phyloP scores from a whole-genome alignment of 1,284 basidiomycete genomes.

The Stygiomarasmius scandens region DNA sequence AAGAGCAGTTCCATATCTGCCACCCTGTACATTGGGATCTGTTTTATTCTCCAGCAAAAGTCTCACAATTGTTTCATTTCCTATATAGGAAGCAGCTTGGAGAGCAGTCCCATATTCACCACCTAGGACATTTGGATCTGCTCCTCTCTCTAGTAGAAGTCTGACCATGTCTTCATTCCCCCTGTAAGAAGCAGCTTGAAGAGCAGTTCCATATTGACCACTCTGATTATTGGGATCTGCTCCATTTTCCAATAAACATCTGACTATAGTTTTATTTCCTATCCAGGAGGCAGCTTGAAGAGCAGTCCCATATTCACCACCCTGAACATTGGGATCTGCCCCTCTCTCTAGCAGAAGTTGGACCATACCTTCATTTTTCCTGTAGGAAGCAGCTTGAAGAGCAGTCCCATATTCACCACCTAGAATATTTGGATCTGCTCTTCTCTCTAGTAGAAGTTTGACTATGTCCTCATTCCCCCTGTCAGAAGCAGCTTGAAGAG shows the following conservation, averaged over 20 bases:
- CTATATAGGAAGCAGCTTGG: neutral
- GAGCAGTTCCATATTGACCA: neutral
- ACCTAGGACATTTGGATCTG: neutral
- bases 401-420: slow-evolving; percentile 1
- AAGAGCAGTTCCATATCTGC: neutral
- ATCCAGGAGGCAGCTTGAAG: neutral
- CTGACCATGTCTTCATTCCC: neutral
- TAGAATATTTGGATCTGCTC: neutral
- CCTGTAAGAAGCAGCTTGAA: neutral
- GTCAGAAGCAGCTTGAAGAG: too few relatives aligned
- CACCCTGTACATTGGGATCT: neutral
- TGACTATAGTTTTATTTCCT: neutral
- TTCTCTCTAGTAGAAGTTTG: neutral
- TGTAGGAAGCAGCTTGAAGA: neutral
- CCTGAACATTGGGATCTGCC: neutral
- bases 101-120: neutral
- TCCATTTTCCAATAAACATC: neutral
- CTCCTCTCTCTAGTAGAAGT: neutral
- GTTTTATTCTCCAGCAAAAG: neutral
- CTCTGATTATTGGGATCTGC: neutral
- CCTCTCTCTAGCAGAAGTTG: neutral
- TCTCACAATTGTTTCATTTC: neutral
- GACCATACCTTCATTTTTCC: neutral
- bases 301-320: neutral
- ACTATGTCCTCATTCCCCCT: too few relatives aligned